Percentiles rank a stretch among this genome's conserved stretches.
phyloP scores from a whole-genome alignment of 2,329 filamentous ascomycete genomes.

The Pseudocercospora pini-densiflorae region DNA sequence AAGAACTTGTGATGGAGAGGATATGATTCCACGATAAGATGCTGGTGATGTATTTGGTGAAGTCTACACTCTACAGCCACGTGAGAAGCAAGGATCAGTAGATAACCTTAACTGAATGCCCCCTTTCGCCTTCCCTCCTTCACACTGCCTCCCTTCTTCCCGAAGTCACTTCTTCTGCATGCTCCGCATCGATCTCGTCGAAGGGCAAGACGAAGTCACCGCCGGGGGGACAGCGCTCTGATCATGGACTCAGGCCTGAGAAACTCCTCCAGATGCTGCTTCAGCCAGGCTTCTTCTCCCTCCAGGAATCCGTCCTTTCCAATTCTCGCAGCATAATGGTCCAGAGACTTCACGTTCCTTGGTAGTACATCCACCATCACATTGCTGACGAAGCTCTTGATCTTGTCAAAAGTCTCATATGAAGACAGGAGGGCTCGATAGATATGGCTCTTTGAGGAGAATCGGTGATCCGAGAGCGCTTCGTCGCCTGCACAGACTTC shows the following conservation, averaged over 20 bases:
- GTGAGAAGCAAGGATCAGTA: too few species aligned
- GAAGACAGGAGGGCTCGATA: conserved; percentile 22
- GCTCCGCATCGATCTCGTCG: not conserved
- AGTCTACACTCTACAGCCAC: too few species aligned
- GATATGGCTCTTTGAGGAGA: conserved; percentile 28
- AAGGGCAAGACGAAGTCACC: not conserved
- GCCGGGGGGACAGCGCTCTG: not conserved
- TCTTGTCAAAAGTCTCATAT: conserved; percentile 20
- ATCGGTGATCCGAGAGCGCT: conserved; percentile 14
- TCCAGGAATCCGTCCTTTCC: conserved; percentile 17
- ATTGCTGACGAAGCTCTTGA: conserved; percentile 24
- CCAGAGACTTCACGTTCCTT: conserved; percentile 10
- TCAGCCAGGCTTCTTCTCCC: conserved; percentile 23
- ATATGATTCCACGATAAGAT: not conserved
- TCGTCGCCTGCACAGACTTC: conserved; percentile 18
- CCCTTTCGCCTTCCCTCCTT: too few species aligned
- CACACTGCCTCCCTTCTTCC: too few species aligned
- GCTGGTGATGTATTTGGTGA: too few species aligned
- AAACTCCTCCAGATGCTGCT: conserved; percentile 15
- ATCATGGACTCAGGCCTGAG: not conserved
- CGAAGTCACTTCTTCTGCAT: too few species aligned
- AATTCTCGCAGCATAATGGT: conserved; percentile 15
- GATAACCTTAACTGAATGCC: too few species aligned
- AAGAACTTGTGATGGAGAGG: not conserved
- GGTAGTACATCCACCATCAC: conserved; percentile 24